Evolutionary conservation across 192 early-diverging fungal species (phyloP), one percentile per base, ranked within the genome.

Genomic region (Kickxella alabastrina): DNA sequence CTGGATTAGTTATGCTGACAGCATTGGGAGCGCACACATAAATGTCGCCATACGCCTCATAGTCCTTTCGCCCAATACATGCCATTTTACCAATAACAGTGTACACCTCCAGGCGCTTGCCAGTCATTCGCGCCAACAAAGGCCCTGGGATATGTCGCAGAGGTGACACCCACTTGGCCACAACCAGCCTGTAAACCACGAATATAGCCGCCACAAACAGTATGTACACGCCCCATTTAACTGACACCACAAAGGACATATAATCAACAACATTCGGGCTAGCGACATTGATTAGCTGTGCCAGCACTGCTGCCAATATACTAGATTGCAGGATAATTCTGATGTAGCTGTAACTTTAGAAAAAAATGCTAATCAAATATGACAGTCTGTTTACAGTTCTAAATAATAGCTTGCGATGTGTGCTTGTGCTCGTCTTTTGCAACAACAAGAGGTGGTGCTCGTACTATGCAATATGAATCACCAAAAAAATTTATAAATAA

Each of bases 141-240:
- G 68, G 40, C 10, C 68, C 68, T 6, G 62, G 68, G n/a, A 72
- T 59, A 24, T 52, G 21, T 7, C 68, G 56, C 12, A 72, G 32
- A 14, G 61, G 68, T 17, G 68, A 72, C 26, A 56, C 32, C 21
- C 41, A 72, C 6, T 60, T 24, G 5, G 52, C 61, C n/a, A 43
- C 29, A 19, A 56, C 14, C 1, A 50, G n/a, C 12, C 46, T 25
- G 15, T 64, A 63, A 10, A 44, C 10, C 1, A 35, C 13, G 15
- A 58, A 6, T 0, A 32, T 15, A 28, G 18, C 15, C 1, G 36
- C 10, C 14, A 50, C 2, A 38, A 58, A 22, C 31, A 32, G 31
- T n/a, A n/a, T n/a, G n/a, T n/a, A n/a, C n/a, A n/a, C n/a, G n/a
- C n/a, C n/a, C n/a, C n/a, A n/a, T n/a, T n/a, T n/a, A n/a, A n/a